Conservation (phyloP, 805 yeast species). For the Phaffomyces antillensis region DNA sequence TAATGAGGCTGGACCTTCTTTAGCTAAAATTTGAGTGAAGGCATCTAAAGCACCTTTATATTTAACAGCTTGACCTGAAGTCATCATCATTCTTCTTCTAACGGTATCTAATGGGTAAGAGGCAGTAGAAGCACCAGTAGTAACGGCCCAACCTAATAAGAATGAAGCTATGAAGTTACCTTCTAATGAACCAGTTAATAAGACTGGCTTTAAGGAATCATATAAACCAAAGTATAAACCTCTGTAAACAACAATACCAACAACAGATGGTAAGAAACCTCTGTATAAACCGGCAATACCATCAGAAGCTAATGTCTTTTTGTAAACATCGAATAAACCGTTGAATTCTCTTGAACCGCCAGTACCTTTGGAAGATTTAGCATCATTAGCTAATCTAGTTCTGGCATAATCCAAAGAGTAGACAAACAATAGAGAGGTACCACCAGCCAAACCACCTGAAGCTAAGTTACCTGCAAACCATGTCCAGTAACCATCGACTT, state of each 20-base stretch:
- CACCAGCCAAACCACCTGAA: slow-evolving; percentile 99
- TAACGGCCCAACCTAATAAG: slow-evolving; percentile 95
- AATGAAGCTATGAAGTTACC: slow-evolving; percentile 93
- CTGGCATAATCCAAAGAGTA: slow-evolving; percentile 98
- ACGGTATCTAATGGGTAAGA: slow-evolving; percentile 98
- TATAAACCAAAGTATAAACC: slow-evolving; percentile 98
- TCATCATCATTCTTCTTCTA: slow-evolving; percentile 99
- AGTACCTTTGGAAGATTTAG: slow-evolving; percentile 75
- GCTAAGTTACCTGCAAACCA: slow-evolving; percentile 99
- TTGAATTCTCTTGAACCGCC: slow-evolving; percentile 90
- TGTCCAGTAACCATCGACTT: slow-evolving; percentile 72
- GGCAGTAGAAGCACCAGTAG: slow-evolving; percentile 98
- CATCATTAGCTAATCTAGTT: slow-evolving; percentile 98
- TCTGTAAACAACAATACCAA: slow-evolving; percentile 97
- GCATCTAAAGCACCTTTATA: slow-evolving; percentile 94
- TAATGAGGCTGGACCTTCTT: slow-evolving; percentile 88
- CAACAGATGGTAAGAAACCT: slow-evolving; percentile 98
- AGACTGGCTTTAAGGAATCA: slow-evolving; percentile 94
- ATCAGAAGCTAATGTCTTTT: slow-evolving; percentile 89
- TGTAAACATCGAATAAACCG: slow-evolving; percentile 95
- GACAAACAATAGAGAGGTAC: slow-evolving; percentile 85
- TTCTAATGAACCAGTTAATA: slow-evolving; percentile 89
- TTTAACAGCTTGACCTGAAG: slow-evolving; percentile 97
- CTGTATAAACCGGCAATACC: slow-evolving; percentile 98
- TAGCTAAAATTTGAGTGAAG: slow-evolving; percentile 84